A percentile compares a stretch with the other conserved stretches of the same genome.
Conservation (phyloP, 371 early-diverging fungal species). For the Lichtheimia hyalospora region DNA sequence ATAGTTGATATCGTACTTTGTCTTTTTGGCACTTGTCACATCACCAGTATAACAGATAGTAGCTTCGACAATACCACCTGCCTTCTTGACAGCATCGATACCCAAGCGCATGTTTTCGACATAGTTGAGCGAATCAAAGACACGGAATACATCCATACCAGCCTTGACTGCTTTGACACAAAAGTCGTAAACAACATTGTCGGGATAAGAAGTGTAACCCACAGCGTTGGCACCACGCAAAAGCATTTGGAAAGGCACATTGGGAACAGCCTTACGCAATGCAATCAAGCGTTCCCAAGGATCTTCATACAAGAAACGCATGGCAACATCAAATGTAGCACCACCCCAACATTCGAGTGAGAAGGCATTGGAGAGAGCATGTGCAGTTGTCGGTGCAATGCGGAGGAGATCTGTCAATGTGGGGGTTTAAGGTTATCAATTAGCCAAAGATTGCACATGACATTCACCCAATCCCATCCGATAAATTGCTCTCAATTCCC, state of each 20-base stretch:
- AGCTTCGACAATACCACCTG: conserved; percentile 94
- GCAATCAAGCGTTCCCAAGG: conserved; percentile 89
- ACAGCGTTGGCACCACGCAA: conserved; percentile 98
- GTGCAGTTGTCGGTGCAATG: conserved; percentile 87
- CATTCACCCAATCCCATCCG: too few relatives aligned
- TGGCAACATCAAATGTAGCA: conserved; percentile 94
- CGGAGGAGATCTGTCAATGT: conserved; percentile 56
- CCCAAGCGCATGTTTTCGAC: conserved; percentile 93
- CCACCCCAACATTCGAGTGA: conserved; percentile 94
- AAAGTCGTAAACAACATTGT: conserved; percentile 94
- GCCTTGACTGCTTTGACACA: conserved; percentile 86
- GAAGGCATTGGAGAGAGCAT: conserved; percentile 85
- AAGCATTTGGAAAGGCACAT: conserved; percentile 97
- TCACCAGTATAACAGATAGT: conserved; percentile 94
- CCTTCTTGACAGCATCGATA: conserved; percentile 90
- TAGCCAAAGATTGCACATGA: too few relatives aligned
- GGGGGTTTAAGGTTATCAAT: too few relatives aligned
- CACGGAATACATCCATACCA: conserved; percentile 95
- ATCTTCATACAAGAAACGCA: conserved; percentile 94
- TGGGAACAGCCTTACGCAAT: conserved; percentile 86
- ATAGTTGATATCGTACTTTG: conserved; percentile 86
- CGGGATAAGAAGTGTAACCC: conserved; percentile 96
- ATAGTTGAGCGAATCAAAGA: conserved; percentile 96
- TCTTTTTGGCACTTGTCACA: conserved; percentile 74
- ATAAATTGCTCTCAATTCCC: too few relatives aligned